Conservation (phyloP, 306 rosid species). For the Crataegus laevigata region DNA sequence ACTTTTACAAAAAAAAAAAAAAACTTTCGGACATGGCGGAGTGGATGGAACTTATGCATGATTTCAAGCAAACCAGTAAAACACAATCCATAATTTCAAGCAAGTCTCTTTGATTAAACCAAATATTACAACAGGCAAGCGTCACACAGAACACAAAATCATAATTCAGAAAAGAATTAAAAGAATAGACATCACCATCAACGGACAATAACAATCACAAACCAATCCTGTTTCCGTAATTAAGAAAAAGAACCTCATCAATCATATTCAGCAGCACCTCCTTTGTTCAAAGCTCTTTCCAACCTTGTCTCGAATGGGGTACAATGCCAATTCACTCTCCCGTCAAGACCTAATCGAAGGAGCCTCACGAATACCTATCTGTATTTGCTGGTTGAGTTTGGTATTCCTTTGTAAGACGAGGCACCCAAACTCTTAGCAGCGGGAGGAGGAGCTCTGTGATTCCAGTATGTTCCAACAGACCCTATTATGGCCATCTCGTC, state of each 20-base stretch:
- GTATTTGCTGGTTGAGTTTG: conserved; percentile 80
- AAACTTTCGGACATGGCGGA: neutral
- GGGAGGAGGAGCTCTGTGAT: conserved; percentile 8
- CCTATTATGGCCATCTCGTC: conserved; percentile 80
- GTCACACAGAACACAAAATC: conserved; percentile 21
- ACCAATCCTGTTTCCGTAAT: neutral
- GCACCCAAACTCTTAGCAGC: conserved; percentile 35
- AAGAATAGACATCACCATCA: conserved; percentile 15
- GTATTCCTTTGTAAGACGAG: conserved; percentile 72
- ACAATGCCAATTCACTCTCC: conserved; percentile 66
- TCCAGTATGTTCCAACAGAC: conserved; percentile 76
- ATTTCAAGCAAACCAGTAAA: neutral
- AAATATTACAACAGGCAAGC: conserved; percentile 19
- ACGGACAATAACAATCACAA: conserved; percentile 14
- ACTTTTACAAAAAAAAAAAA: no score
- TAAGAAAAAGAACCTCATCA: neutral
- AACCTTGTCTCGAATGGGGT: conserved; percentile 83
- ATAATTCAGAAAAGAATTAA: conserved; percentile 25
- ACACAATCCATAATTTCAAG: neutral
- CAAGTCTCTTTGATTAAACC: neutral
- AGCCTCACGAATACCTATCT: conserved; percentile 53
- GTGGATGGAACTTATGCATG: neutral
- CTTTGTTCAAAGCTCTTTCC: conserved; percentile 71
- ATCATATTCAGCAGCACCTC: conserved; percentile 32
- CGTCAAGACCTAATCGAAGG: conserved; percentile 8